A percentile compares a stretch with the other conserved stretches of the same genome.
Conservation (phyloP, 1,139 yeast species). For the Blastobotrys illinoisensis region DNA sequence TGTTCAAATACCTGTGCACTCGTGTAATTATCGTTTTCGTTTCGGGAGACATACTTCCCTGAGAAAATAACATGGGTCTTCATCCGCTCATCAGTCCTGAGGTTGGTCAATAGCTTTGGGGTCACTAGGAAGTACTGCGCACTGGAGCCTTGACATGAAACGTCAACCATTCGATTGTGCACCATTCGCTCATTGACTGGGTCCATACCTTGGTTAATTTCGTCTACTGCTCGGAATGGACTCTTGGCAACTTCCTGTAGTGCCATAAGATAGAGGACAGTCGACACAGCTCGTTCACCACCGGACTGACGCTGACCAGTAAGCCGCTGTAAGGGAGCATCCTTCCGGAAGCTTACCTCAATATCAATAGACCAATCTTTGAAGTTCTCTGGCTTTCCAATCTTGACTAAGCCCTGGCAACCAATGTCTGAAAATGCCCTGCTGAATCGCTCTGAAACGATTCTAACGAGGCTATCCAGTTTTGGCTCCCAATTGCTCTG, state of each 20-base stretch:
- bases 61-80: constrained; percentile 85
- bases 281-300: constrained; percentile 95
- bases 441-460: constrained; percentile 59
- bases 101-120: constrained; percentile 78
- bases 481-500: constrained; percentile 54
- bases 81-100: constrained; percentile 78
- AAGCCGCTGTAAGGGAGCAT: constrained; percentile 59
- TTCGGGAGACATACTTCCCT: constrained; percentile 33
- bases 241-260: constrained; percentile 86
- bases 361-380: constrained; percentile 82
- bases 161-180: constrained; percentile 78
- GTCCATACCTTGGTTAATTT: constrained; percentile 99
- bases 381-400: constrained; percentile 48
- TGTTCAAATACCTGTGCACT: background rate
- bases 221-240: constrained; percentile 94
- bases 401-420: constrained; percentile 72
- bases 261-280: constrained; percentile 85
- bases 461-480: constrained; percentile 43
- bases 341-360: constrained; percentile 77
- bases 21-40: background rate
- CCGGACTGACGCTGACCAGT: constrained; percentile 93
- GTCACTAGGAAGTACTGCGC: constrained; percentile 87
- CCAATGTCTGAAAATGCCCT: constrained; percentile 68
- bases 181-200: constrained; percentile 85
- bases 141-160: constrained; percentile 59